Evolutionary conservation across 225 moss, liverwort and hornwort genomes (phyloP), one percentile per base, ranked within the genome.

Genomic region (Pseudisothecium myosuroides): DNA sequence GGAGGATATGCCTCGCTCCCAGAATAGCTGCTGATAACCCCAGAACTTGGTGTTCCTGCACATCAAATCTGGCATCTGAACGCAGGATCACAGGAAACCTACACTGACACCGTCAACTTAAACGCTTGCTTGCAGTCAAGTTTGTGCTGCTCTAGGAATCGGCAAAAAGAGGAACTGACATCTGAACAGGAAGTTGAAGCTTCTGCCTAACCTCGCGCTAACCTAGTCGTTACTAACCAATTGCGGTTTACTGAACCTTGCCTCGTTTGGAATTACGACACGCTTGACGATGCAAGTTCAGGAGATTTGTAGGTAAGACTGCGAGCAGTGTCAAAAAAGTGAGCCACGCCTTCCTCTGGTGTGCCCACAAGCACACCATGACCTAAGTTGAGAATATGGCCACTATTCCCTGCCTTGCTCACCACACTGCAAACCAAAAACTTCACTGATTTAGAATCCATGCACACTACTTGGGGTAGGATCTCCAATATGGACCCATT

Each of bases 341-440:
- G 95, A 68, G 94, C 94, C 61, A 95, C 95, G 24, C 89, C 91
- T 83, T 89, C 93, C 86, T 95, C 94, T 14, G 95, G 93, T 56
- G 95, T 95, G 88, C 95, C 95, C 87, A 95, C 94, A 66, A 95
- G 95, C 49, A 95, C 95, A 82, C 95, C 95, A 22, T 95, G 95
- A 43, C 95, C 95, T 62, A 95, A 84, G 76, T 95, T 95, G 62
- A 95, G 91, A 88, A 95, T 95, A 49, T 95, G 95, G 18, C 94
- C 94, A 83, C 72, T 82, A 39, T 84, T 89, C 43, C 95, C 95
- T 29, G 95, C 94, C 91, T 94, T 95, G 45, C 84, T 89, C 90
- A 95, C 92, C 89, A 95, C 95, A 72, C 95, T 95, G 95, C 88
- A 78, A 80, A 87, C 85, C 85, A 50, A 39, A 49, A 84, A 39